Evolutionary conservation across 2,329 filamentous ascomycete genomes (phyloP).

Genomic region (Phaeoacremonium minimum): DNA sequence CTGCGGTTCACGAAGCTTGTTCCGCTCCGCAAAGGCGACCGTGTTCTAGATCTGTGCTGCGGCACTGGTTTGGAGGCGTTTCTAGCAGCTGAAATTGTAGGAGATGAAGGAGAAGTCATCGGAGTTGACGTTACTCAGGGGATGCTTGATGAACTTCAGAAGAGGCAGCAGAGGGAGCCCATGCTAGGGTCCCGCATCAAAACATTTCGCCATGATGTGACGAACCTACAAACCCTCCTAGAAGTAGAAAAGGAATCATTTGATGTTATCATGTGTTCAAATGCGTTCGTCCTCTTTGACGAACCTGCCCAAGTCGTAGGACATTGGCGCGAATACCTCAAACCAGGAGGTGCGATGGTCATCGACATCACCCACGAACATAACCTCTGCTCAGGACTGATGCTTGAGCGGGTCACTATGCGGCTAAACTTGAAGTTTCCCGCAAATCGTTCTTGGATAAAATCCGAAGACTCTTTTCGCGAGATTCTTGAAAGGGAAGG

Average conservation of each 20-base stretch:
- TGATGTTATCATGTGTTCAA: constrained; percentile 26
- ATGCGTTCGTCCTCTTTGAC: constrained; percentile 25
- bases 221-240: constrained; percentile 12
- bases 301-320: constrained; percentile 17
- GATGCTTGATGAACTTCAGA: constrained; percentile 23
- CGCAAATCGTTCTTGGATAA: constrained; percentile 22
- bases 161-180: constrained; percentile 13
- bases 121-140: constrained; percentile 23
- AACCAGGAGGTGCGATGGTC: constrained; percentile 18
- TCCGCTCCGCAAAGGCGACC: constrained; percentile 16
- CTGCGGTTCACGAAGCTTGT: constrained; percentile 20
- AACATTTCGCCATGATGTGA: constrained; percentile 21
- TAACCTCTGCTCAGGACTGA: constrained; percentile 15
- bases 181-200: constrained; percentile 13
- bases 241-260: constrained; percentile 17
- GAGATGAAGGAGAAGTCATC: constrained; percentile 18
- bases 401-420: constrained; percentile 20
- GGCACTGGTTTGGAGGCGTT: constrained; percentile 27
- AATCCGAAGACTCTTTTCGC: constrained; percentile 19
- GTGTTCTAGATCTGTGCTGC: constrained; percentile 24
- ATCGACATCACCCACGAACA: constrained; percentile 27
- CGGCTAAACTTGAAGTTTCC: constrained; percentile 19
- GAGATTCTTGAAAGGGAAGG: constrained; percentile 20
- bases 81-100: constrained; percentile 19
- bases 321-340: constrained; percentile 22